Base-by-base conservation (phyloP, 2,329 filamentous ascomycete genomes). In the Trichoderma endophyticum region DNA sequence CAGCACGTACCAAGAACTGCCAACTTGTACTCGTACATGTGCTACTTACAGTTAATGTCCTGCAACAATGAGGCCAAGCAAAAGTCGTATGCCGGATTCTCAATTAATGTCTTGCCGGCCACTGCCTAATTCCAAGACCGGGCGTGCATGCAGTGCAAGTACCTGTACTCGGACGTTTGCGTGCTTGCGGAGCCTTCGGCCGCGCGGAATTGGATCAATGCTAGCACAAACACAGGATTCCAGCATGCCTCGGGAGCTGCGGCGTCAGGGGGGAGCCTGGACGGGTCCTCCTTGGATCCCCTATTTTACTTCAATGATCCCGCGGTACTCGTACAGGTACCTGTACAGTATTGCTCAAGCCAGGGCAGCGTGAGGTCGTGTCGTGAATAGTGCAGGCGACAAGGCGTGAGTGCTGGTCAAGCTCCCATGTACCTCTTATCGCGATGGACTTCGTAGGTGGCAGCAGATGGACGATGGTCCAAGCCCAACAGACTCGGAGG, bases 201-300 rank as follows among this genome's bases (percentile, higher is more conserved):
- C 36, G 59, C 60, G 68, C 36, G 48, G 68, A 43, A 62, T 43
- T 63, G 68, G 12, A 57, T 54, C 48, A 54, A 54, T 32, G 32
- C 43, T 56, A 36, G 68, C 51, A 63, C 59, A 54, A 62, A 21
- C 21, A n/a, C 15, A 62, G 60, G 39, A 70, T 62, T 70, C 39
- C 67, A 70, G 67, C n/a, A 26, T 34, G 24, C 67, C 56, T 70
- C 68, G 68, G 68, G 68, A 70, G 68, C 68, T 62, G 68, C 68
- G 68, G 68, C 59, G 32, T 28, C 67, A 51, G 61, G 67, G 67
- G 67, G 57, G 54, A 26, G 32, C 65, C 48, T 54, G 59, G 24
- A n/a, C 64, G 54, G 51, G 56, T 57, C 32, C 32, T 18, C 63
- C 63, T 56, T 57, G 63, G 48, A 28, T 61, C 66, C 56, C 66